phyloP scores from a whole-genome alignment of 2,329 filamentous ascomycete species.

The Colletotrichum nymphaeae region DNA sequence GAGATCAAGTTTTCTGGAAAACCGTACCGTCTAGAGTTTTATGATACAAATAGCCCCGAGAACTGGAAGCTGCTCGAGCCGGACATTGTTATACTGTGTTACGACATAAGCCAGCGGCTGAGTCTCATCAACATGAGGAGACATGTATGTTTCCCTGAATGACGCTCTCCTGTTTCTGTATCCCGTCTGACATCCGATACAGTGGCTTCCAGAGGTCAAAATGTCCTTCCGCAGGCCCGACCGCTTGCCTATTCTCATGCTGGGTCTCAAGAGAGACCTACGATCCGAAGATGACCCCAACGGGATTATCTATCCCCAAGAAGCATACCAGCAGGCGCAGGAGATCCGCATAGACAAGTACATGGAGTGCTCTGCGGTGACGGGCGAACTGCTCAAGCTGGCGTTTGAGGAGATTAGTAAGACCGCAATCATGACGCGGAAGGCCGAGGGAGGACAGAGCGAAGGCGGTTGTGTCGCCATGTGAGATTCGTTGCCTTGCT shows the following conservation, averaged over 20 bases:
- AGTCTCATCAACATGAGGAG: slow-evolving; percentile 69
- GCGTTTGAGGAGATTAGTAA: slow-evolving; percentile 71
- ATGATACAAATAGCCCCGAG: slow-evolving; percentile 68
- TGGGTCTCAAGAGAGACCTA: slow-evolving; percentile 71
- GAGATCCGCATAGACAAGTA: slow-evolving; percentile 71
- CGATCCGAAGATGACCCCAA: slow-evolving; percentile 68
- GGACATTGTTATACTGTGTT: slow-evolving; percentile 70
- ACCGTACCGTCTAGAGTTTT: slow-evolving; percentile 67
- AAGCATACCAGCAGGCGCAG: slow-evolving; percentile 67
- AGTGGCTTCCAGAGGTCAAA: slow-evolving; percentile 70
- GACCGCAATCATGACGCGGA: slow-evolving; percentile 62
- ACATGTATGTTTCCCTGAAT: slow-evolving; percentile 54
- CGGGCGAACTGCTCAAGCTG: slow-evolving; percentile 67
- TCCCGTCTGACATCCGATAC: slow-evolving; percentile 19
- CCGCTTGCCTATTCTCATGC: slow-evolving; percentile 63
- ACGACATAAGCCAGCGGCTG: slow-evolving; percentile 69
- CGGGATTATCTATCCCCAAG: slow-evolving; percentile 70
- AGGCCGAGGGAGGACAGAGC: slow-evolving; percentile 61
- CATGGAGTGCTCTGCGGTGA: slow-evolving; percentile 72
- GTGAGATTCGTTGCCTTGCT: slow-evolving; percentile 45
- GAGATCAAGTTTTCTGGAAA: slow-evolving; percentile 56
- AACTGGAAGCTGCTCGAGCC: slow-evolving; percentile 70
- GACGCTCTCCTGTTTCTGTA: background rate
- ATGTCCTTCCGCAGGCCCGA: slow-evolving; percentile 59
- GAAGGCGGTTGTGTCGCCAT: slow-evolving; percentile 65